Conservation (phyloP, 2,329 filamentous ascomycete species). For the Tolypocladium pustulatum region DNA sequence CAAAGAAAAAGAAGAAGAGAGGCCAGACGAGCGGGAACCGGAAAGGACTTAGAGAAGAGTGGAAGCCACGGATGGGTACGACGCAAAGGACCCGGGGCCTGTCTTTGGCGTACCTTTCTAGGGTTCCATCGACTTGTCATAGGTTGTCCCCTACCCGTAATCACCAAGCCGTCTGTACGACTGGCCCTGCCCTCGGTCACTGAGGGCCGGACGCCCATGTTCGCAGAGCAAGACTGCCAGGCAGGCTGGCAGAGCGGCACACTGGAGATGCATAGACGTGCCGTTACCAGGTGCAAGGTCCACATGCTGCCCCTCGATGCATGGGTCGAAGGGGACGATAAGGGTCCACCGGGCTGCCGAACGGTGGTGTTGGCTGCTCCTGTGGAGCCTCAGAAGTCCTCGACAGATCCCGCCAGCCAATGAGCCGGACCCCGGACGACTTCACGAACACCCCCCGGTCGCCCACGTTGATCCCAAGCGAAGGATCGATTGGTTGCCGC, state of each 20-base stretch:
- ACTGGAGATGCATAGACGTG: background rate
- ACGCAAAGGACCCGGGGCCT: background rate
- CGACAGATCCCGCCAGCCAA: background rate
- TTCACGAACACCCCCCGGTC: background rate
- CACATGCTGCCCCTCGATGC: background rate
- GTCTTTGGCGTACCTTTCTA: background rate
- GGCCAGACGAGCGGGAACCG: background rate
- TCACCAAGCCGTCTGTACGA: background rate
- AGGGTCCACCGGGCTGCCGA: background rate
- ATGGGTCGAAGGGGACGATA: background rate
- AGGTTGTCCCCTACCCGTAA: background rate
- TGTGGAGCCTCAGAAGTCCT: background rate
- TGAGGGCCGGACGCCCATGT: background rate
- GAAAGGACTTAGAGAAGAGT: background rate
- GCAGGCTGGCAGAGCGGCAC: background rate
- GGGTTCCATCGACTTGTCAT: background rate
- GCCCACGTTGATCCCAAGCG: conserved; percentile 3
- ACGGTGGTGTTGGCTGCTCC: background rate
- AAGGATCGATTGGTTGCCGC: conserved; percentile 2
- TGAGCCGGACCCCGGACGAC: background rate
- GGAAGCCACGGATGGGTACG: background rate
- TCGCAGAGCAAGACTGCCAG: background rate
- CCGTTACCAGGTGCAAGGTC: background rate
- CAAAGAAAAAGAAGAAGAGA: background rate
- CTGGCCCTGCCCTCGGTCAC: background rate